A percentile compares a stretch with the other conserved stretches of the same genome.
phyloP scores from a whole-genome alignment of 805 yeast species.

The Spathaspora sp. region DNA sequence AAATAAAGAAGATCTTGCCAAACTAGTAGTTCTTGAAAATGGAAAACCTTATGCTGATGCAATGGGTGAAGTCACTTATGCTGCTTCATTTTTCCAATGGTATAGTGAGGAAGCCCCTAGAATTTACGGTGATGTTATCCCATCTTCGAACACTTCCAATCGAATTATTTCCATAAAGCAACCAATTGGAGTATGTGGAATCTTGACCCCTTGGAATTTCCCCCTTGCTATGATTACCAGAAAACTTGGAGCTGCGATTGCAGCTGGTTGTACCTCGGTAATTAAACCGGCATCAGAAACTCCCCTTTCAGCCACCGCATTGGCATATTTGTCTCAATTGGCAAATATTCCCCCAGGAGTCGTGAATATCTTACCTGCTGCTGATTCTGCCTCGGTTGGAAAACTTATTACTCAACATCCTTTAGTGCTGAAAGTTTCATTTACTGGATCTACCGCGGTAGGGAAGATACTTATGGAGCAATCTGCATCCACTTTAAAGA shows the following conservation, averaged over 20 bases:
- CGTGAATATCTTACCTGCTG: slow-evolving; percentile 58
- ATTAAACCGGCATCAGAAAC: slow-evolving; percentile 78
- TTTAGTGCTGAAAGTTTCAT: slow-evolving; percentile 51
- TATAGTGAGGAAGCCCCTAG: slow-evolving; percentile 80
- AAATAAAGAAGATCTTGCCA: slow-evolving; percentile 64
- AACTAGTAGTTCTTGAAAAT: slow-evolving; percentile 61
- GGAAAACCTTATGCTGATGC: slow-evolving; percentile 75
- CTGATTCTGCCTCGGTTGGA: slow-evolving; percentile 47
- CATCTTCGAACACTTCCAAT: slow-evolving; percentile 45
- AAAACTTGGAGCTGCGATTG: slow-evolving; percentile 71
- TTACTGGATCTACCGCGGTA: slow-evolving; percentile 63
- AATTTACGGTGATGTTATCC: slow-evolving; percentile 60
- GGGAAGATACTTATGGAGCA: slow-evolving; percentile 60
- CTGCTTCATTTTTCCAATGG: slow-evolving; percentile 85
- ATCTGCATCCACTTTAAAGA: slow-evolving; percentile 54
- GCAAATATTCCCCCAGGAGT: slow-evolving; percentile 76
- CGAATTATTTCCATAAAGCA: slow-evolving; percentile 60
- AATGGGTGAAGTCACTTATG: slow-evolving; percentile 63
- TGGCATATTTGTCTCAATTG: slow-evolving; percentile 54
- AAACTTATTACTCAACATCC: slow-evolving; percentile 44
- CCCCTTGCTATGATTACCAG: slow-evolving; percentile 78
- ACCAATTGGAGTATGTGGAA: slow-evolving; percentile 81
- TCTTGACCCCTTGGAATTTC: slow-evolving; percentile 82
- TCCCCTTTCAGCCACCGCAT: slow-evolving; percentile 68
- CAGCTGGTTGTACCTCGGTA: slow-evolving; percentile 77